phyloP scores from a whole-genome alignment of 2,329 filamentous ascomycete genomes.

The Aspergillus transmontanensis region DNA sequence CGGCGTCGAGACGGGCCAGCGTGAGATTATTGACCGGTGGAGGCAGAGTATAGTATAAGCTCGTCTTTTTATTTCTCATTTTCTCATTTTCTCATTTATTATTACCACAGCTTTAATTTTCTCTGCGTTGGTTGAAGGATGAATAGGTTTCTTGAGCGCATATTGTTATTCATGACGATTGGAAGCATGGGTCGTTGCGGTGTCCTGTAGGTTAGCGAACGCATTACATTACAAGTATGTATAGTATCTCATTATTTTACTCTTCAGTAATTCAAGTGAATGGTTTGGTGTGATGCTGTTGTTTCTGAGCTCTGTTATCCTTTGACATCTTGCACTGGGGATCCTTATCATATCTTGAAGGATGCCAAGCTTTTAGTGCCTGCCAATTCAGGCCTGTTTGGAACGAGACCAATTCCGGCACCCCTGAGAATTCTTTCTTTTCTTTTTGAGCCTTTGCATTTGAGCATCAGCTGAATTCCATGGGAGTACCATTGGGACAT shows the following conservation, averaged over 20 bases:
- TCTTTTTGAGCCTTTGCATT: neutral
- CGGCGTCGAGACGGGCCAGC: constrained; percentile 52
- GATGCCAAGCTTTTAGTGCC: neutral
- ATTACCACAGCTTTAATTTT: neutral
- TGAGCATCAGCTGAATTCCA: neutral
- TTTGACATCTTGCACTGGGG: neutral
- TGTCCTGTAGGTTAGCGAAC: constrained; percentile 9
- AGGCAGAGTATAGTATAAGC: constrained; percentile 48
- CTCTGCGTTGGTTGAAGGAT: neutral
- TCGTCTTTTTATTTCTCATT: neutral
- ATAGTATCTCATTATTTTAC: neutral
- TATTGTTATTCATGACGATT: neutral
- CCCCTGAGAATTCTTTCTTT: neutral
- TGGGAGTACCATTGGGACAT: neutral
- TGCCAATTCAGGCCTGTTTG: neutral
- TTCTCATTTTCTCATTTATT: neutral
- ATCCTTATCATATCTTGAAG: neutral
- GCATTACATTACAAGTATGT: constrained; percentile 6
- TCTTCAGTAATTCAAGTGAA: neutral
- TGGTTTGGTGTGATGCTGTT: neutral
- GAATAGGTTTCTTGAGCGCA: constrained; percentile 8
- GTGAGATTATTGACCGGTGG: constrained; percentile 63
- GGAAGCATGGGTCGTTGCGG: constrained; percentile 5
- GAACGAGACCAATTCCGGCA: neutral
- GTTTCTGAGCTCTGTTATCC: neutral